Percentiles rank a stretch among this genome's conserved stretches.
These are phyloP conservation scores for Alternaria burnsii DNA, from an alignment of 2,329 filamentous ascomycete species.

Conservation along the genomic window DNA sequence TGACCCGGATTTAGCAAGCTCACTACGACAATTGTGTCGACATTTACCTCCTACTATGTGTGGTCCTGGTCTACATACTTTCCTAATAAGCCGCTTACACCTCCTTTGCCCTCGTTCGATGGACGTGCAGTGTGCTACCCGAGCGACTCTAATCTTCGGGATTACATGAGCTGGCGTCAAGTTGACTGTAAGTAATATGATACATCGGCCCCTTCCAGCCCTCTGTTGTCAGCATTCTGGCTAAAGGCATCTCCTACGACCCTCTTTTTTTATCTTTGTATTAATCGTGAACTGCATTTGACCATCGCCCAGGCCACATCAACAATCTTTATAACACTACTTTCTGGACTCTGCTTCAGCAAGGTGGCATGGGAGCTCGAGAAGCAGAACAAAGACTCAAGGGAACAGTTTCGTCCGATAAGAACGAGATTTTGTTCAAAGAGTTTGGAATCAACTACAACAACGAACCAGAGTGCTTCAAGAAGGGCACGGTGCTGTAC, in stretches of 20 bases:
- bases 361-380: slow-evolving; percentile 76
- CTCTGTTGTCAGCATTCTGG: background rate
- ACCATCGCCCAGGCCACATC: slow-evolving; percentile 74
- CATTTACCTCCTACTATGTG: slow-evolving; percentile 91
- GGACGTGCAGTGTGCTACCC: slow-evolving; percentile 92
- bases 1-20: slow-evolving; percentile 72
- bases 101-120: slow-evolving; percentile 88
- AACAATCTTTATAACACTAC: slow-evolving; percentile 99
- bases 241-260: background rate
- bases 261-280: background rate
- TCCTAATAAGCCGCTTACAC: slow-evolving; percentile 71
- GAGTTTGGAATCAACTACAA: slow-evolving; percentile 96
- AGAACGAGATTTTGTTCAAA: slow-evolving; percentile 94
- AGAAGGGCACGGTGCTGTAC: slow-evolving; percentile 91
- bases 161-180: slow-evolving; percentile 97
- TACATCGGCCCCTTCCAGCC: background rate
- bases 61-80: slow-evolving; percentile 82
- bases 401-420: slow-evolving; percentile 83
- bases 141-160: slow-evolving; percentile 78
- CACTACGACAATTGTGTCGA: slow-evolving; percentile 88
- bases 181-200: slow-evolving; percentile 77
- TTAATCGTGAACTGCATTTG: background rate
- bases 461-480: slow-evolving; percentile 90
- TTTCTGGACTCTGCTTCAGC: slow-evolving; percentile 88
- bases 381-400: slow-evolving; percentile 84